Evolutionary conservation across 2,329 filamentous ascomycete species (phyloP).

Genomic region (Clonostachys rosea): DNA sequence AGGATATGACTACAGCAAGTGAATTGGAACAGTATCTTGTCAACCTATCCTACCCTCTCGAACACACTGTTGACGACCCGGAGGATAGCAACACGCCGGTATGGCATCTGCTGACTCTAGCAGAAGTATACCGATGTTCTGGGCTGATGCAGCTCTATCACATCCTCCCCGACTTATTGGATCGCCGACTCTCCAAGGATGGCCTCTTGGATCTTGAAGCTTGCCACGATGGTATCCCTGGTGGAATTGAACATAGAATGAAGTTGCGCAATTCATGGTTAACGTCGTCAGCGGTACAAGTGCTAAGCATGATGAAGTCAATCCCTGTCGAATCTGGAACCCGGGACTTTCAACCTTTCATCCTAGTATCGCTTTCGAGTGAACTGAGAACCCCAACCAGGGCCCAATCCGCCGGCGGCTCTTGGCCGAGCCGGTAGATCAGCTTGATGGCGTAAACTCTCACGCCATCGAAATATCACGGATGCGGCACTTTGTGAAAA

Average conservation of each 20-base stretch:
- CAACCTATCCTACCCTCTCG: conserved; percentile 1
- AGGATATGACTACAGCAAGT: conserved; percentile 5
- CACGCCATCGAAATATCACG: conserved; percentile 7
- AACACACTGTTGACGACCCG: conserved; percentile 6
- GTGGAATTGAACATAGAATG: conserved; percentile 2
- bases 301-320: conserved; percentile 5
- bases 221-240: conserved; percentile 1
- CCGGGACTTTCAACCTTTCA: conserved; percentile 4
- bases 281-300: conserved; percentile 8
- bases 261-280: conserved; percentile 6
- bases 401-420: too few relatives aligned
- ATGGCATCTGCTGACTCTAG: conserved; percentile 8
- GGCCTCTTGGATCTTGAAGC: conserved; percentile 3
- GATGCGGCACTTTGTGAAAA: conserved; percentile 6
- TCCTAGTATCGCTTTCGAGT: conserved; percentile 8
- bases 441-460: background rate
- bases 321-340: conserved; percentile 8
- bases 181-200: conserved; percentile 8
- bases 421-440: background rate
- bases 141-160: conserved; percentile 11
- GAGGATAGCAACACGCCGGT: conserved; percentile 8
- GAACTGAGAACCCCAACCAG: conserved; percentile 5
- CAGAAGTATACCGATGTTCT: conserved; percentile 10
- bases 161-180: conserved; percentile 13
- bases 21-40: conserved; percentile 8